phyloP scores from a whole-genome alignment of 202 grass and related monocot genomes.

The Eragrostis tef region DNA sequence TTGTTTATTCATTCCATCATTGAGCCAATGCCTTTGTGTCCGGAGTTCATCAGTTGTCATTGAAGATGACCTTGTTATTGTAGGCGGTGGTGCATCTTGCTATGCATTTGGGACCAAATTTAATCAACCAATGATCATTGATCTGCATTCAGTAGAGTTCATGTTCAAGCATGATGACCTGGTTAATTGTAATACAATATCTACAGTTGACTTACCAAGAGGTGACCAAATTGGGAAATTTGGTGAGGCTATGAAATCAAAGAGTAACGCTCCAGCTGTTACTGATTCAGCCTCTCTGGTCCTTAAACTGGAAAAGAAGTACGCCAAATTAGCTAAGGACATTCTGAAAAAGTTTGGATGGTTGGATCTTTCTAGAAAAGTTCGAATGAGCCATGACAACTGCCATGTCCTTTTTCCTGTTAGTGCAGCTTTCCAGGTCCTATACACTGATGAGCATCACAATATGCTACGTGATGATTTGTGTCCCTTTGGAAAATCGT shows the following conservation, averaged over 20 bases:
- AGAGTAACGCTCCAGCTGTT: constrained; percentile 22
- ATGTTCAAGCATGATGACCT: constrained; percentile 32
- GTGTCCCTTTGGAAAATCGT: constrained; percentile 37
- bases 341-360: constrained; percentile 81
- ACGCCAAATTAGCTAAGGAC: constrained; percentile 84
- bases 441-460: constrained; percentile 50
- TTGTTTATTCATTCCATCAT: constrained; percentile 58
- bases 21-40: constrained; percentile 76
- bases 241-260: constrained; percentile 4
- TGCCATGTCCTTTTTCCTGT: constrained; percentile 68
- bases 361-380: constrained; percentile 91
- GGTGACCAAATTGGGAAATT: constrained; percentile 33
- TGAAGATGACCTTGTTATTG: constrained; percentile 75
- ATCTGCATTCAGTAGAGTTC: constrained; percentile 69
- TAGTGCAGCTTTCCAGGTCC: constrained; percentile 53
- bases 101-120: constrained; percentile 99
- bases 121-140: constrained; percentile 73
- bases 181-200: constrained; percentile 9
- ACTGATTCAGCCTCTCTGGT: constrained; percentile 48
- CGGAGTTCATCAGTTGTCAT: constrained; percentile 71
- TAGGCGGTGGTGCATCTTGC: constrained; percentile 89
- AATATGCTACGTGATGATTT: constrained; percentile 42
- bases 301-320: constrained; percentile 74
- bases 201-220: constrained; percentile 31
- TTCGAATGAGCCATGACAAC: constrained; percentile 63